Evolutionary conservation across 2,329 filamentous ascomycete genomes (phyloP).

Genomic region (Botrytis medusae): DNA sequence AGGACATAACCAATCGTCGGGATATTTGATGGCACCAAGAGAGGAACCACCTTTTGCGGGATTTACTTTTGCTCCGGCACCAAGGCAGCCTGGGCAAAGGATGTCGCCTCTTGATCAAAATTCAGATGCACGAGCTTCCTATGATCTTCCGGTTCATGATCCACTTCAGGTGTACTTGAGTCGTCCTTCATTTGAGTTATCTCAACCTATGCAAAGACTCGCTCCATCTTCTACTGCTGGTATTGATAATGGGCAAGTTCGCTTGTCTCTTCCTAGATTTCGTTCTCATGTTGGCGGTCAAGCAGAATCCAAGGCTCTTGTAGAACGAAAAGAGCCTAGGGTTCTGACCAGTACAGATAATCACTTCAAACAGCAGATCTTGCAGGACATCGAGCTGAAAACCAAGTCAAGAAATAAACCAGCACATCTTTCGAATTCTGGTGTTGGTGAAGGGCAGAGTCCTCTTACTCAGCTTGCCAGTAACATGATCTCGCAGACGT

Average conservation of each 20-base stretch:
- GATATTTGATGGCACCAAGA: conserved; percentile 7
- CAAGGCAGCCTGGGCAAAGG: not conserved
- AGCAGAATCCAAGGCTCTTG: not conserved
- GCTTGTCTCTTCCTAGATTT: conserved; percentile 12
- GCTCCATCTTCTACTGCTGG: not conserved
- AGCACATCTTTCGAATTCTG: not conserved
- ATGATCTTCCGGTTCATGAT: not conserved
- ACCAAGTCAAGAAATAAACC: not conserved
- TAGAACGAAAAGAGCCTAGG: conserved; percentile 21
- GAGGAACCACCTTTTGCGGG: not conserved
- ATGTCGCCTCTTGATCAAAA: not conserved
- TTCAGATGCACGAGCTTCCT: not conserved
- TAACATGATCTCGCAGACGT: conserved; percentile 32
- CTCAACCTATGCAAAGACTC: conserved; percentile 2
- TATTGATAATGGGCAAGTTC: not conserved
- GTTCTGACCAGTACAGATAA: conserved; percentile 32
- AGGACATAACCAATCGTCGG: not conserved
- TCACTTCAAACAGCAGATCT: conserved; percentile 31
- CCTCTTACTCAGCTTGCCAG: conserved; percentile 30
- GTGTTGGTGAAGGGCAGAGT: conserved; percentile 18
- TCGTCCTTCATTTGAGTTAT: not conserved
- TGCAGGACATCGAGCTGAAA: conserved; percentile 28
- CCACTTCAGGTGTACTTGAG: conserved; percentile 4
- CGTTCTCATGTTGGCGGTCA: not conserved
- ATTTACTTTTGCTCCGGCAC: conserved; percentile 1